A percentile compares a stretch with the other conserved stretches of the same genome.
These are phyloP conservation scores for Candida tammaniensis DNA, from an alignment of 805 yeast genomes.

Conservation along the genomic window DNA sequence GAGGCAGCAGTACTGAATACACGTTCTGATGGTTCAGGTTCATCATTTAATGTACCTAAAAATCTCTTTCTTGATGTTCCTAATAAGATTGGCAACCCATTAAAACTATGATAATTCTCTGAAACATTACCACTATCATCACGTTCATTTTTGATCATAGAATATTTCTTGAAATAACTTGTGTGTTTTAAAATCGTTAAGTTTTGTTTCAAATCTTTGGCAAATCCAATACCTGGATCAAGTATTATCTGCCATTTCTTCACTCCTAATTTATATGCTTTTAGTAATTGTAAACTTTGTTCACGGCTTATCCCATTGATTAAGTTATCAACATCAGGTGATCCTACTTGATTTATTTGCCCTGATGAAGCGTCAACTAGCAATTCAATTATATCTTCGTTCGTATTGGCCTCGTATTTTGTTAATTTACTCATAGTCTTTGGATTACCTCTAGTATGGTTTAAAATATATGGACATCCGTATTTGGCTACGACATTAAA, in stretches of 20 bases:
- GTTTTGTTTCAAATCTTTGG: slow-evolving; percentile 76
- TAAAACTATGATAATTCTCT: slow-evolving; percentile 39
- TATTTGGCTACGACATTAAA: slow-evolving; percentile 65
- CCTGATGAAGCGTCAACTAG: slow-evolving; percentile 24
- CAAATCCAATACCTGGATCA: slow-evolving; percentile 97
- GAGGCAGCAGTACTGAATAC: slow-evolving; percentile 75
- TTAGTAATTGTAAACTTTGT: slow-evolving; percentile 49
- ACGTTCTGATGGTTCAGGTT: slow-evolving; percentile 56
- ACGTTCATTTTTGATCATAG: slow-evolving; percentile 21
- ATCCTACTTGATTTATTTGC: slow-evolving; percentile 13
- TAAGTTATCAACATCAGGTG: slow-evolving; percentile 31
- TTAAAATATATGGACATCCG: slow-evolving; percentile 75
- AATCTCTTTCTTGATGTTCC: slow-evolving; percentile 92
- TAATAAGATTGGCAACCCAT: slow-evolving; percentile 63
- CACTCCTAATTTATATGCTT: slow-evolving; percentile 63
- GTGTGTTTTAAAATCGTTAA: slow-evolving; percentile 57
- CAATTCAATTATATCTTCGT: slow-evolving; percentile 37
- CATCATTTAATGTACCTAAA: slow-evolving; percentile 70
- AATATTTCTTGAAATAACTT: slow-evolving; percentile 47
- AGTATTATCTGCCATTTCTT: slow-evolving; percentile 85
- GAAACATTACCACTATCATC: slow-evolving; percentile 12
- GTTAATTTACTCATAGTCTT: slow-evolving; percentile 65
- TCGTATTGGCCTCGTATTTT: slow-evolving; percentile 44
- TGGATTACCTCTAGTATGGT: slow-evolving; percentile 84
- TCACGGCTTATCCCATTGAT: slow-evolving; percentile 65